Base-by-base conservation (phyloP, 2,329 filamentous ascomycete species). In the Colletotrichum spinosum region DNA sequence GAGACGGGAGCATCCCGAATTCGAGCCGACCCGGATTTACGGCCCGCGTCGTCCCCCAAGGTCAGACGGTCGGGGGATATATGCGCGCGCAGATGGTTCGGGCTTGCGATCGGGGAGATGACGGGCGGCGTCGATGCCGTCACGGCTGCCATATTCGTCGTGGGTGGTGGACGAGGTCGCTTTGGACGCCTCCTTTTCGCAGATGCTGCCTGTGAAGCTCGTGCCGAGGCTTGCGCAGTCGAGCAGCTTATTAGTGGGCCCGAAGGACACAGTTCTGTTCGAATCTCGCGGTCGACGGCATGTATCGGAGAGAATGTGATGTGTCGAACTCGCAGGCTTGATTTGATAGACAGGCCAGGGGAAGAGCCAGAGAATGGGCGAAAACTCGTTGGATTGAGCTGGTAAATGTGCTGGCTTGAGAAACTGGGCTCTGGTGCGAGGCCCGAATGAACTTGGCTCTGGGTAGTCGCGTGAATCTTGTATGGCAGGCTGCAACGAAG, bases 1-100 rank as follows among this genome's bases (percentile, higher is more conserved):
- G 87, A 88, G 35, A 83, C 78, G 37, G 86, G 86, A 13, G 81
- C 80, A 55, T 84, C 81, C 67, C 82, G 81, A 65, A 88, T 77
- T 65, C 80, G 79, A 33, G 83, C 79, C 17, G 80, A 79, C 55
- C 78, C 78, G 44, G 73, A 55, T 54, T 77, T 76, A 35, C 73
- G 72, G 52, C 75, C 75, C 42, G 60, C 67, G 67, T 76, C 75
- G 59, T 75, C 73, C 67, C 73, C 73, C 52, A 67, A 45, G 15
- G 42, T 45, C n/a, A 68, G 50, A 33, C 76, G 74, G 7, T 75
- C 74, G 10, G 76, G 73, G 6, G 78, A 77, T 41, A 77, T 61
- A 51, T 72, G 69, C 15, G 73, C 70, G 15, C 73, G 69, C 35
- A 78, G 73, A 41, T 48, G 57, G 39, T 74, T 71, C 39, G 66